Conservation (phyloP, 2,329 filamentous ascomycete species). For the Cryphonectria naterciae region DNA sequence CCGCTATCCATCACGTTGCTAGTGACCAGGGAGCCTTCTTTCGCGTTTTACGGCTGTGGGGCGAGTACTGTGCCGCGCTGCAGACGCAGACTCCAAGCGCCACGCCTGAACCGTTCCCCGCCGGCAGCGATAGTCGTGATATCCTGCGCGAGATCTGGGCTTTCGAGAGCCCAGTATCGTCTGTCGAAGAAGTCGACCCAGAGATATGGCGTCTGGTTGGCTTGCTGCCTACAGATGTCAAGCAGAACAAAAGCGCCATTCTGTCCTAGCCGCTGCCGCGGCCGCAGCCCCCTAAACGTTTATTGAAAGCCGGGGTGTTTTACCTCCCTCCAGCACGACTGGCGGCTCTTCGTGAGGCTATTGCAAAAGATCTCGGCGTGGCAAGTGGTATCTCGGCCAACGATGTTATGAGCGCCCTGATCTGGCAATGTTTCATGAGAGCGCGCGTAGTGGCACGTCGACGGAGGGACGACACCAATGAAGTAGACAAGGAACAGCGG, state of each 20-base stretch:
- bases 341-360: slow-evolving; percentile 9
- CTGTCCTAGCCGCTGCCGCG: background rate
- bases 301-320: slow-evolving; percentile 25
- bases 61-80: slow-evolving; percentile 22
- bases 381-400: slow-evolving; percentile 18
- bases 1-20: slow-evolving; percentile 18
- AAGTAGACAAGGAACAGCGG: background rate
- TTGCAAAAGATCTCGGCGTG: background rate
- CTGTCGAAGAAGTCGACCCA: slow-evolving; percentile 1
- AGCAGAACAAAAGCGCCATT: background rate
- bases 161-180: slow-evolving; percentile 1
- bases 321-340: slow-evolving; percentile 26
- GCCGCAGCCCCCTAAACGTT: background rate
- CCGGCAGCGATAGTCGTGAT: slow-evolving; percentile 20
- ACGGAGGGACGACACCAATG: background rate
- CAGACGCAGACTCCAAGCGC: background rate
- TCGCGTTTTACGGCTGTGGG: slow-evolving; percentile 23
- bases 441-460: background rate
- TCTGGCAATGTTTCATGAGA: slow-evolving; percentile 29
- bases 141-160: slow-evolving; percentile 25
- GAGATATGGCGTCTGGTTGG: slow-evolving; percentile 10
- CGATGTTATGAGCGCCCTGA: slow-evolving; percentile 28
- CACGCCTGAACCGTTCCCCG: background rate
- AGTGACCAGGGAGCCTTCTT: slow-evolving; percentile 22
- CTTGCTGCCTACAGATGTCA: background rate